phyloP scores from a whole-genome alignment of 176 grass and related monocot species.

The Elaeis guineensis region DNA sequence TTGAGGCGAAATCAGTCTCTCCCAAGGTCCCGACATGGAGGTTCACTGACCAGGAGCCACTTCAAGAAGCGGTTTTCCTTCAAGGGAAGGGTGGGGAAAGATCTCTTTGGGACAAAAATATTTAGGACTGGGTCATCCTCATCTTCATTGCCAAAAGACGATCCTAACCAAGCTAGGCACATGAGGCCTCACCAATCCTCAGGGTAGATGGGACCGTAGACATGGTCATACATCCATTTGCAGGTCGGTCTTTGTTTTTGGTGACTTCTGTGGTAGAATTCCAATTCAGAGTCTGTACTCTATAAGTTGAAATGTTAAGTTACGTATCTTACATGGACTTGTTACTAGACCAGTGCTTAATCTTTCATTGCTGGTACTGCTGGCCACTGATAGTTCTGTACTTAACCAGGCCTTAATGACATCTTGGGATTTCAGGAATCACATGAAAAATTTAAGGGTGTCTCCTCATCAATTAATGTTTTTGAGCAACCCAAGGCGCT shows the following conservation, averaged over 20 bases:
- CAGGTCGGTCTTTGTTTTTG: not conserved
- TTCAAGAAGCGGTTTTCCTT: slow-evolving; percentile 79
- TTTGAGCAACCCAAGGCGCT: no score
- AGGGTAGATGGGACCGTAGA: not conserved
- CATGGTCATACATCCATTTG: not conserved
- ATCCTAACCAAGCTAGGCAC: not conserved
- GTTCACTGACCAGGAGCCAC: slow-evolving; percentile 42
- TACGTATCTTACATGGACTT: not conserved
- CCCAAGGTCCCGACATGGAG: not conserved
- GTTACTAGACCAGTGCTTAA: not conserved
- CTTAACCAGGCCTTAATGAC: not conserved
- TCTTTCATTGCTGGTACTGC: not conserved
- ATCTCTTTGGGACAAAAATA: slow-evolving; percentile 52
- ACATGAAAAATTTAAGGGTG: no score
- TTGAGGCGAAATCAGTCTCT: slow-evolving; percentile 47
- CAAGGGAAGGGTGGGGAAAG: slow-evolving; percentile 71
- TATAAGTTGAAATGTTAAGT: not conserved
- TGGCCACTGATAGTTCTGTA: no score
- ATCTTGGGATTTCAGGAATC: no score
- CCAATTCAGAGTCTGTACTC: not conserved
- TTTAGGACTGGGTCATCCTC: slow-evolving; percentile 44
- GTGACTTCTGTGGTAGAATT: not conserved
- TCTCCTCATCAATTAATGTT: no score
- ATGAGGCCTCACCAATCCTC: not conserved
- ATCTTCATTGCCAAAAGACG: slow-evolving; percentile 18